Percentiles rank a stretch among this genome's conserved stretches.
Conservation (phyloP, 2,329 filamentous ascomycete species). For the Aspergillus calidoustus region DNA sequence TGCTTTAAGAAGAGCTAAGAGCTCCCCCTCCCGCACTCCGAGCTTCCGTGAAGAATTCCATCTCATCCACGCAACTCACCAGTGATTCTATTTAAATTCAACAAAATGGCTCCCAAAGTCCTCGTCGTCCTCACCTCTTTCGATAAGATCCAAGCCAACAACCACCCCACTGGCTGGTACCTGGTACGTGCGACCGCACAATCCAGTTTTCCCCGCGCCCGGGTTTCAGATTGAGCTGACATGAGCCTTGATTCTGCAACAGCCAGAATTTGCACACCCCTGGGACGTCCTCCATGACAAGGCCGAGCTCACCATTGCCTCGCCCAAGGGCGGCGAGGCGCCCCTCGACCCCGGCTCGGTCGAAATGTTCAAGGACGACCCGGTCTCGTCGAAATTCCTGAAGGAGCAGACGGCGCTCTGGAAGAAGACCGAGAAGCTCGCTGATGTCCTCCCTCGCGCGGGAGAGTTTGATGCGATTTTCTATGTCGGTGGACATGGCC, state of each 20-base stretch:
- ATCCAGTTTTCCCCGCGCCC: neutral
- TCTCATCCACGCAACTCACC: neutral
- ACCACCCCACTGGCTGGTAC: constrained; percentile 70
- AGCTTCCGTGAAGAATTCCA: neutral
- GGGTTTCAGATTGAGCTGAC: neutral
- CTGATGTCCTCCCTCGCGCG: constrained; percentile 60
- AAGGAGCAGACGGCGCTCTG: constrained; percentile 63
- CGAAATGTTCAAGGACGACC: constrained; percentile 59
- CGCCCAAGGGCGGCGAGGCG: constrained; percentile 64
- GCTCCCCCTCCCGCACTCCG: neutral
- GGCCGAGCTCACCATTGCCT: constrained; percentile 62
- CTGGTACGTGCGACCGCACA: constrained; percentile 53
- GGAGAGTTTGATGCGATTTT: constrained; percentile 68
- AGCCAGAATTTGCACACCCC: constrained; percentile 67
- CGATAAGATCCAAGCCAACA: constrained; percentile 48
- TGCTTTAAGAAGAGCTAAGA: neutral
- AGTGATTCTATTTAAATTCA: neutral
- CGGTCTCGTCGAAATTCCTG: constrained; percentile 59
- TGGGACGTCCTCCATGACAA: constrained; percentile 62
- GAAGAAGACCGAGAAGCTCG: constrained; percentile 65
- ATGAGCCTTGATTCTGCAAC: neutral
- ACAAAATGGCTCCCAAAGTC: constrained; percentile 57
- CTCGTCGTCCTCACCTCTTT: constrained; percentile 74
- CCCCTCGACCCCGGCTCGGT: constrained; percentile 66
- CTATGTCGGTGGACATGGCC: constrained; percentile 63